Conservation (phyloP, 2,329 filamentous ascomycete genomes). For the Ophiostoma novo-ulmi region DNA sequence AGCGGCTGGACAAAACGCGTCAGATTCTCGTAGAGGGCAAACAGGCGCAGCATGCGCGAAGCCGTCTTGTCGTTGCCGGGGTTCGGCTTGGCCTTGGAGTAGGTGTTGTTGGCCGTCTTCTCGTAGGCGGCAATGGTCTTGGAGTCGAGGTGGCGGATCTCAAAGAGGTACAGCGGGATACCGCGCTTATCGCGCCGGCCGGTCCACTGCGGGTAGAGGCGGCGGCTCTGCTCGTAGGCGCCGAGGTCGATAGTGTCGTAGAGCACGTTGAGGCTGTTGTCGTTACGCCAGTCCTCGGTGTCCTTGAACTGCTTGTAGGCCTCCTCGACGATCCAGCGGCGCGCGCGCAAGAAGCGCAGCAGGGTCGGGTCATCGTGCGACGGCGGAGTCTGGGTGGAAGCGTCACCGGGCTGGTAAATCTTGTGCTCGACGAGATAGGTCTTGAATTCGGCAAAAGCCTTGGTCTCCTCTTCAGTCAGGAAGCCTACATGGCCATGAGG, state of each 20-base stretch:
- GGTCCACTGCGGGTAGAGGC: slow-evolving; percentile 92
- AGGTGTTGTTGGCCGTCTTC: slow-evolving; percentile 54
- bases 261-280: slow-evolving; percentile 70
- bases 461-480: slow-evolving; percentile 63
- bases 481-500: slow-evolving; percentile 77
- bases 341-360: slow-evolving; percentile 78
- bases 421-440: slow-evolving; percentile 58
- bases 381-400: slow-evolving; percentile 38
- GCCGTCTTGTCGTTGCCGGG: slow-evolving; percentile 56
- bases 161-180: slow-evolving; percentile 87
- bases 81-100: slow-evolving; percentile 54
- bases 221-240: slow-evolving; percentile 73
- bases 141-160: slow-evolving; percentile 74
- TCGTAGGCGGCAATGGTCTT: slow-evolving; percentile 79
- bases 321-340: slow-evolving; percentile 71
- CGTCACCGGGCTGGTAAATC: slow-evolving; percentile 49
- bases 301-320: slow-evolving; percentile 80
- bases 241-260: slow-evolving; percentile 83
- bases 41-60: slow-evolving; percentile 74
- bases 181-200: slow-evolving; percentile 78
- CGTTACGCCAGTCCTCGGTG: slow-evolving; percentile 79
- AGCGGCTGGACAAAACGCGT: slow-evolving; percentile 82
- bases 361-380: slow-evolving; percentile 71
- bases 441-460: slow-evolving; percentile 68
- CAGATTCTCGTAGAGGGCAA: slow-evolving; percentile 90